Evolutionary conservation across 805 yeast species (phyloP).

Genomic region (Helenozyma baotianmanensis): DNA sequence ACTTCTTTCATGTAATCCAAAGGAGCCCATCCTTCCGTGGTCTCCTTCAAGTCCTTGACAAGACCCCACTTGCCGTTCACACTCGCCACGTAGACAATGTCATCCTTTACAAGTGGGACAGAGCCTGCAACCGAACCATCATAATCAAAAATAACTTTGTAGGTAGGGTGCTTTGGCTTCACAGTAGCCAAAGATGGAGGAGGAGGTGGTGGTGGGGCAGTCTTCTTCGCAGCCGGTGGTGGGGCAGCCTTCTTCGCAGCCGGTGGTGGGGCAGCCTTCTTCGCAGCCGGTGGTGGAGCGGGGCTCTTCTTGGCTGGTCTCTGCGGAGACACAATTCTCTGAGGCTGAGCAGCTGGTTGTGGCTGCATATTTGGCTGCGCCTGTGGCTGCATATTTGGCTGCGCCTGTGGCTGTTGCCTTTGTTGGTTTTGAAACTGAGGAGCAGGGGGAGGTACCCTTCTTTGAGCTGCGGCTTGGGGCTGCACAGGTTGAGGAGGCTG

Average conservation of each 20-base stretch:
- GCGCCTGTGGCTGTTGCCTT: constrained; percentile 9
- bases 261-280: constrained; percentile 50
- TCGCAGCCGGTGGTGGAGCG: constrained; percentile 49
- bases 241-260: constrained; percentile 35
- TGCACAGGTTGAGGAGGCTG: constrained; percentile 9
- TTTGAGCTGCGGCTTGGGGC: not conserved
- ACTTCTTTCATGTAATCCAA: constrained; percentile 76
- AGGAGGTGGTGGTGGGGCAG: constrained; percentile 46
- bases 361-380: constrained; percentile 14
- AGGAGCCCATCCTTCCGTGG: constrained; percentile 95
- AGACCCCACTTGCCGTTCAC: constrained; percentile 93
- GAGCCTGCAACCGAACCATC: constrained; percentile 82
- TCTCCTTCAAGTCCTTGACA: constrained; percentile 70
- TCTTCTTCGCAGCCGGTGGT: constrained; percentile 45
- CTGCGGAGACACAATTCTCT: constrained; percentile 9
- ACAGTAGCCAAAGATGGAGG: constrained; percentile 58
- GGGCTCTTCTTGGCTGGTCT: constrained; percentile 15
- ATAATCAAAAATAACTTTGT: constrained; percentile 81
- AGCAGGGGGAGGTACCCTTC: constrained; percentile 1
- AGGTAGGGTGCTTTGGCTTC: constrained; percentile 69
- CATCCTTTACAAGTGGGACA: constrained; percentile 72
- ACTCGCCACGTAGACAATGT: constrained; percentile 64
- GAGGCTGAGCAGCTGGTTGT: constrained; percentile 21
- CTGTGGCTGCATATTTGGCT: constrained; percentile 9
- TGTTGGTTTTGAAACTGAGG: constrained; percentile 1